Percentiles rank a stretch among this genome's conserved stretches.
phyloP scores from a whole-genome alignment of 257 asterid species.

The Ilex asprella region DNA sequence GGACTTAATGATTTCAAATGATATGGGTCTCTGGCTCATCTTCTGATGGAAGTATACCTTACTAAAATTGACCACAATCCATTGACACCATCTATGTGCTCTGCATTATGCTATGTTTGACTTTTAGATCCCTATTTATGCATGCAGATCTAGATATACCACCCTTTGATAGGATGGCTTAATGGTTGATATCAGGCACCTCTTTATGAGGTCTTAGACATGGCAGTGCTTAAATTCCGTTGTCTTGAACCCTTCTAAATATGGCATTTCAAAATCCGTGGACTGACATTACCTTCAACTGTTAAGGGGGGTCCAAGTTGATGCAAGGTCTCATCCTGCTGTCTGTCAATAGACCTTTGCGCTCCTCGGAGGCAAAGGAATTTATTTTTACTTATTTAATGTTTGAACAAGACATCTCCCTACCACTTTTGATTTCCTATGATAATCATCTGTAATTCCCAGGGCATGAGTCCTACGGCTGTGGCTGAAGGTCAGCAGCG shows the following conservation, averaged over 20 bases:
- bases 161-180: neutral
- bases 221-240: neutral
- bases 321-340: neutral
- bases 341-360: neutral
- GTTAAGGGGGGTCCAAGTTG: neutral
- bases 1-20: neutral
- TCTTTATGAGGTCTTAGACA: neutral
- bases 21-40: too few relatives aligned
- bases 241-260: neutral
- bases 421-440: neutral
- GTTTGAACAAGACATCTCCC: neutral
- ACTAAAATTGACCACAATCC: neutral
- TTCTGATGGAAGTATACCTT: too few relatives aligned
- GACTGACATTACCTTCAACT: neutral
- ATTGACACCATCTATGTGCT: neutral
- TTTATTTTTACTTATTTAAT: too few relatives aligned
- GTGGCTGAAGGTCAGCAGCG: constrained; percentile 71
- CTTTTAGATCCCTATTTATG: constrained; percentile 6
- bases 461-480: constrained; percentile 73
- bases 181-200: neutral
- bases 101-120: constrained; percentile 11
- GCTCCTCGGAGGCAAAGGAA: too few relatives aligned
- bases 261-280: neutral
- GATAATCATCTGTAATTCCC: constrained; percentile 12
- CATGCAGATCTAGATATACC: neutral